Evolutionary conservation across 495 filamentous ascomycete species (phyloP).

Genomic region (Aspergillus affinis): DNA sequence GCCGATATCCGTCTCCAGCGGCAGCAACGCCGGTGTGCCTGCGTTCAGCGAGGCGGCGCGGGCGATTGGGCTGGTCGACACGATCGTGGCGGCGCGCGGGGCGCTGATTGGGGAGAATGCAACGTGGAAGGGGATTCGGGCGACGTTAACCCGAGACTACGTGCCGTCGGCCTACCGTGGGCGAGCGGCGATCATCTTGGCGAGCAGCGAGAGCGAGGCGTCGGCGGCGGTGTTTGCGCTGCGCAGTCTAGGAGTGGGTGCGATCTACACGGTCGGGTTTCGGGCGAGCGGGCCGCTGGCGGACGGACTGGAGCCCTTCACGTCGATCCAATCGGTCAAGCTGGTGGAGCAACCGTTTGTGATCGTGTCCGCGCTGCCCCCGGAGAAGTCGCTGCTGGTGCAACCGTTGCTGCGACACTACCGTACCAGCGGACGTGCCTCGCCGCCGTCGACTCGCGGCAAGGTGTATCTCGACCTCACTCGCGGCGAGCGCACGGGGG

Average conservation of each 20-base stretch:
- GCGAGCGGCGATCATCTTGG: conserved; percentile 71
- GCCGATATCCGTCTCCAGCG: conserved; percentile 50
- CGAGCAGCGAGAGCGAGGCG: conserved; percentile 66
- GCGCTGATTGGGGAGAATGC: conserved; percentile 72
- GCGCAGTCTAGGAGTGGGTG: conserved; percentile 69
- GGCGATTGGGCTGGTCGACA: conserved; percentile 77
- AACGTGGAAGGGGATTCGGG: conserved; percentile 79
- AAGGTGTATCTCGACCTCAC: conserved; percentile 83
- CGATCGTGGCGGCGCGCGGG: conserved; percentile 55
- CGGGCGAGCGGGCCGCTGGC: conserved; percentile 63
- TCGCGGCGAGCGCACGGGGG: conserved; percentile 63
- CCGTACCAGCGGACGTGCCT: conserved; percentile 41
- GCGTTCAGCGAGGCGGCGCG: conserved; percentile 67
- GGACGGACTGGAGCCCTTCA: conserved; percentile 71
- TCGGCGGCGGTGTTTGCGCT: conserved; percentile 74
- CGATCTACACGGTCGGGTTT: conserved; percentile 83
- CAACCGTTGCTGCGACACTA: conserved; percentile 73
- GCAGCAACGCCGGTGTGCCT: conserved; percentile 55
- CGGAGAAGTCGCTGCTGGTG: conserved; percentile 77
- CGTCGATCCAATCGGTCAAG: conserved; percentile 75
- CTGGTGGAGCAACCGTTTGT: conserved; percentile 73
- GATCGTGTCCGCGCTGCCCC: conserved; percentile 73
- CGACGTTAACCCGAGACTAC: conserved; percentile 75
- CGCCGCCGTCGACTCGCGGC: conserved; percentile 51
- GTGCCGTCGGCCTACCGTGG: conserved; percentile 76